Evolutionary conservation across 495 filamentous ascomycete species (phyloP).

Genomic region (Penicillium simplicissimum): DNA sequence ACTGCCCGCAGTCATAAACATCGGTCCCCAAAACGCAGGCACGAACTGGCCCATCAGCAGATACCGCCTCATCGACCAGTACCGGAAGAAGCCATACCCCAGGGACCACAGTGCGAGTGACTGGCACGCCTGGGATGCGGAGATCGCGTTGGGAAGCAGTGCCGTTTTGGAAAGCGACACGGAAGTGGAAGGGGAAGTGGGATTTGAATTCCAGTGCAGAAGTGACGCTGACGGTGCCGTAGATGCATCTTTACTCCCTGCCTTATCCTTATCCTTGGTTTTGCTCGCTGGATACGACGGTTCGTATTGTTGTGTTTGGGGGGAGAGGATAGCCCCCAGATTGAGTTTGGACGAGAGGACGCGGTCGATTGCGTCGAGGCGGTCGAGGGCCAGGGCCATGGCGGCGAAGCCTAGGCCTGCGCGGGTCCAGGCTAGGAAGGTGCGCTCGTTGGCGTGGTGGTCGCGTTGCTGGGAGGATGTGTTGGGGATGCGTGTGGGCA

Average conservation of each 20-base stretch:
- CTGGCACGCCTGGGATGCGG: slow-evolving; percentile 28
- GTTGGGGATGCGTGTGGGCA: slow-evolving; percentile 32
- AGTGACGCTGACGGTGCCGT: background rate
- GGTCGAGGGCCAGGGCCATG: slow-evolving; percentile 50
- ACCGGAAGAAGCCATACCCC: slow-evolving; percentile 34
- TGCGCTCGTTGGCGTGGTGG: slow-evolving; percentile 55
- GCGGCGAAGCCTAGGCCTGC: slow-evolving; percentile 52
- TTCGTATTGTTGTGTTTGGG: background rate
- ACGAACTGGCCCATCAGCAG: slow-evolving; percentile 30
- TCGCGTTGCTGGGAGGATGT: slow-evolving; percentile 46
- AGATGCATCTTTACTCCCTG: background rate
- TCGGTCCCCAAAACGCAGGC: slow-evolving; percentile 36
- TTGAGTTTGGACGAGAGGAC: slow-evolving; percentile 9
- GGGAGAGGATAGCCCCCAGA: background rate
- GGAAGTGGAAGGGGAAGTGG: background rate
- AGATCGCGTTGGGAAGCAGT: slow-evolving; percentile 1
- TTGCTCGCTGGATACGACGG: background rate
- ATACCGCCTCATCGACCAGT: slow-evolving; percentile 29
- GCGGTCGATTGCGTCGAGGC: slow-evolving; percentile 31
- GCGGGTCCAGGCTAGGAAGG: slow-evolving; percentile 55
- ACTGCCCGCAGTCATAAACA: slow-evolving; percentile 29
- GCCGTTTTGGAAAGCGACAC: background rate
- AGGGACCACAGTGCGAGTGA: slow-evolving; percentile 32
- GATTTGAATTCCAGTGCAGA: no score
- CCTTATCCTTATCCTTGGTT: background rate